phyloP scores from a whole-genome alignment of 164 flowering plant species.

The Aristolochia fimbriata region DNA sequence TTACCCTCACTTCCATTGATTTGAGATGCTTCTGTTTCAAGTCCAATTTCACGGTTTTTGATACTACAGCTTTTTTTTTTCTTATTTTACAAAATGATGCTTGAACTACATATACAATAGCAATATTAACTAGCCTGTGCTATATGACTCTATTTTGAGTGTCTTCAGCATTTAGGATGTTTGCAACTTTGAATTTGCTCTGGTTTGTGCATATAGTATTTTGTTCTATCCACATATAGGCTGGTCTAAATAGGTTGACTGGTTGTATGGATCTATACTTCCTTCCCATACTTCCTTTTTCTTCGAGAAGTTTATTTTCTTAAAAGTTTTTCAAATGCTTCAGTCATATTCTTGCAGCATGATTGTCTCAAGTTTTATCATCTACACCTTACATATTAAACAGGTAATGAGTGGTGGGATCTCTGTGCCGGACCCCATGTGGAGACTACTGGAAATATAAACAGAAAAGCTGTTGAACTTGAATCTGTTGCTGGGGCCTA shows the following conservation, averaged over 20 bases:
- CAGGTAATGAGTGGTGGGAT: constrained; percentile 99
- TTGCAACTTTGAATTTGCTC: too few species aligned
- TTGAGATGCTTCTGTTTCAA: neutral
- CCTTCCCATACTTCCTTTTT: neutral
- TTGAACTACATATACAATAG: too few species aligned
- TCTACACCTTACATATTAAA: neutral
- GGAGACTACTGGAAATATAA: constrained; percentile 78
- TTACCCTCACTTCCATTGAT: neutral
- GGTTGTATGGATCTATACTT: too few species aligned
- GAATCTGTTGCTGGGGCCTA: constrained; percentile 98
- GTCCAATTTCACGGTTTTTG: neutral
- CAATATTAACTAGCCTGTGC: too few species aligned
- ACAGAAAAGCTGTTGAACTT: constrained; percentile 78
- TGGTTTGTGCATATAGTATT: too few species aligned
- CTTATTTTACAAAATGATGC: neutral
- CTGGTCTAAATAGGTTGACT: too few species aligned
- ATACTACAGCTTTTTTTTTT: neutral
- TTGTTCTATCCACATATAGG: too few species aligned
- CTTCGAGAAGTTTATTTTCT: neutral
- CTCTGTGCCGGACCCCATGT: constrained; percentile 99
- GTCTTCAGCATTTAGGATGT: too few species aligned
- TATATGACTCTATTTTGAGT: too few species aligned
- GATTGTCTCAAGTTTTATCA: too few species aligned
- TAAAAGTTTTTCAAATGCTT: neutral
- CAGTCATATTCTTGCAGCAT: too few species aligned